Evolutionary conservation across 78 protist species (phyloP).

Genomic region (Trichosphaerium sp.): DNA sequence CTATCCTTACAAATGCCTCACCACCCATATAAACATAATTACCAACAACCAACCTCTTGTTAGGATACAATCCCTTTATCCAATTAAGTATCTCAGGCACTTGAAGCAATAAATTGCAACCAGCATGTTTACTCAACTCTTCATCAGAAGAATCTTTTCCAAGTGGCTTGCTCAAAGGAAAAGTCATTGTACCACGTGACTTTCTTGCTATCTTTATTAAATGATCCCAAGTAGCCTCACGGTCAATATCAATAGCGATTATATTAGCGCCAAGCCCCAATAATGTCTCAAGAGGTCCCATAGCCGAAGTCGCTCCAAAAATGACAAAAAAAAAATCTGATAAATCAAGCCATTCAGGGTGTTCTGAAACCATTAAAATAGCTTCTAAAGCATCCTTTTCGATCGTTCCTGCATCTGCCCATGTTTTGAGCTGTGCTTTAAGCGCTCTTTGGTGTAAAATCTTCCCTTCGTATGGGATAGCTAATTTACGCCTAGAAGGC

Average conservation of each 20-base stretch:
- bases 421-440: too few species aligned
- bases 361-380: too few species aligned
- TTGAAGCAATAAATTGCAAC: conserved; percentile 22
- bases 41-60: conserved; percentile 7
- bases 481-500: too few species aligned
- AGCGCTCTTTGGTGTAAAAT: too few species aligned
- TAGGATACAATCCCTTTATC: conserved; percentile 9
- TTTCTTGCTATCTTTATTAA: conserved; percentile 15
- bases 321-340: conserved; percentile 29
- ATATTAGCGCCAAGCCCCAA: conserved; percentile 39
- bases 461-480: too few species aligned
- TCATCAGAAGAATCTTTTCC: not conserved
- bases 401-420: too few species aligned
- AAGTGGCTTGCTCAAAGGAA: conserved; percentile 13
- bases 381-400: too few species aligned
- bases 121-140: conserved; percentile 10
- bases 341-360: conserved; percentile 35
- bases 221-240: conserved; percentile 14
- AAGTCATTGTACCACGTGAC: conserved; percentile 20
- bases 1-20: conserved; percentile 34
- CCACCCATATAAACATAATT: conserved; percentile 27
- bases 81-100: conserved; percentile 33
- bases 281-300: conserved; percentile 50
- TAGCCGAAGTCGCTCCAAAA: conserved; percentile 58
- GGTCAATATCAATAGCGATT: conserved; percentile 32